These are phyloP conservation scores for Pichia sp. DNA, from an alignment of 1,139 yeast genomes.

Conservation along the genomic window DNA sequence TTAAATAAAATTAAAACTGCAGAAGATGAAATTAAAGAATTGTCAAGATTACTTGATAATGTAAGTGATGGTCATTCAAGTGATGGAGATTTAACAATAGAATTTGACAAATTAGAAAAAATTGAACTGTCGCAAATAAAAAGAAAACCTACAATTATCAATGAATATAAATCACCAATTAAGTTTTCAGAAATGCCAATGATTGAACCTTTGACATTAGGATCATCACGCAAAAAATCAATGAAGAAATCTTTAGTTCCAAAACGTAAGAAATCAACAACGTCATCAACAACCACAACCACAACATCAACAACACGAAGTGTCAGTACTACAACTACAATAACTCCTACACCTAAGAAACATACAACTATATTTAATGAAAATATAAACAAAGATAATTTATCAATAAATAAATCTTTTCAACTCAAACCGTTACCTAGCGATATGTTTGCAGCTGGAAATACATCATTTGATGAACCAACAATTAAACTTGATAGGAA, in stretches of 20 bases:
- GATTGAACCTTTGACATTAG: slow-evolving; percentile 38
- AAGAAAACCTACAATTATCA: slow-evolving; percentile 10
- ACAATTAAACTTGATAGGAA: slow-evolving; percentile 23
- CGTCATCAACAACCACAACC: neutral
- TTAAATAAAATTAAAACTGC: slow-evolving; percentile 18
- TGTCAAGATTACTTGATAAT: slow-evolving; percentile 16
- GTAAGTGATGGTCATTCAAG: slow-evolving; percentile 19
- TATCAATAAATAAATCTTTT: neutral
- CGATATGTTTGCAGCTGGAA: slow-evolving; percentile 6
- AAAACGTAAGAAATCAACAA: neutral
- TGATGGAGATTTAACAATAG: slow-evolving; percentile 22
- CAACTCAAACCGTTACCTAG: slow-evolving; percentile 11
- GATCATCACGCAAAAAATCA: slow-evolving; percentile 22
- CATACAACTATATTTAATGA: slow-evolving; percentile 5
- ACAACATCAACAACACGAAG: neutral
- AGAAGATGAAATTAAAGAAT: slow-evolving; percentile 19
- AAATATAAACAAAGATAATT: neutral
- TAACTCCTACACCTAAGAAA: neutral
- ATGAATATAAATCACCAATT: slow-evolving; percentile 26
- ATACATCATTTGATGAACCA: slow-evolving; percentile 21
- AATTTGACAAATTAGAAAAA: slow-evolving; percentile 24
- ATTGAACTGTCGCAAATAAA: slow-evolving; percentile 24
- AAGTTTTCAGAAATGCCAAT: slow-evolving; percentile 41
- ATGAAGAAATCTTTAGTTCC: slow-evolving; percentile 8
- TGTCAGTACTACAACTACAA: neutral